Evolutionary conservation across 495 filamentous ascomycete genomes (phyloP), one percentile per base, ranked within the genome.

Genomic region (Lophiotrema nucula): DNA sequence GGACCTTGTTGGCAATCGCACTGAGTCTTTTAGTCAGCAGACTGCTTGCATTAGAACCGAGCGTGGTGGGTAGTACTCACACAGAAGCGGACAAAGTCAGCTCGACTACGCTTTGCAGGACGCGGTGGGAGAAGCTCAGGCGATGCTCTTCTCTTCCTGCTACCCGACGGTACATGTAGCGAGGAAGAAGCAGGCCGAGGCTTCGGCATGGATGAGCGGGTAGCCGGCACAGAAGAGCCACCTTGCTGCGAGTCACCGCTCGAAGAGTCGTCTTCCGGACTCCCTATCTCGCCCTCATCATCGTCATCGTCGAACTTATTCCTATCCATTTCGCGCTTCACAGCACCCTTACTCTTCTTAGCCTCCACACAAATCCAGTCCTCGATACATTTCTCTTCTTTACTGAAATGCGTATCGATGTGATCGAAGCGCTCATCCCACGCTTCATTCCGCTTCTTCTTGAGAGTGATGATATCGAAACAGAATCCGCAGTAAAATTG

Each of bases 401-500:
- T 76, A 47, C 79, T 76, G 54, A 88, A 92, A 67, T 96, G 92
- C 48, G 83, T 75, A 58, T 90, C 91, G 43, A 96, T 92, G 70
- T 97, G 92, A 67, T 93, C 83, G 67, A 90, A 92, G 3, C 92
- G 78, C 67, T 89, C 87, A 50, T 88, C 83, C 79, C 82, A 84
- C 0, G 84, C 87, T 15, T 77, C 80, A 2, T 78, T 60, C 0
- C 81, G 82, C 6, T 75, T 71, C 16, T 76, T 76, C 33, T 77
- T 70, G 13, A 91, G 74, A 15, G 74, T 66, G 11, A 91, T 74
- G 5, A 84, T 76, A 12, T 71, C 67, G 31, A 70, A 67, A 67
- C 92, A 96, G 67, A 96, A 95, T 0, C 92, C 92, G 63, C 92
- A 97, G 91, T 91, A 96, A 70, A 92, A 96, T 4, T 80, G 77